A percentile compares a stretch with the other conserved stretches of the same genome.
Conservation (phyloP, 225 moss, liverwort and hornwort genomes). For the Antitrichia curtipendula region DNA sequence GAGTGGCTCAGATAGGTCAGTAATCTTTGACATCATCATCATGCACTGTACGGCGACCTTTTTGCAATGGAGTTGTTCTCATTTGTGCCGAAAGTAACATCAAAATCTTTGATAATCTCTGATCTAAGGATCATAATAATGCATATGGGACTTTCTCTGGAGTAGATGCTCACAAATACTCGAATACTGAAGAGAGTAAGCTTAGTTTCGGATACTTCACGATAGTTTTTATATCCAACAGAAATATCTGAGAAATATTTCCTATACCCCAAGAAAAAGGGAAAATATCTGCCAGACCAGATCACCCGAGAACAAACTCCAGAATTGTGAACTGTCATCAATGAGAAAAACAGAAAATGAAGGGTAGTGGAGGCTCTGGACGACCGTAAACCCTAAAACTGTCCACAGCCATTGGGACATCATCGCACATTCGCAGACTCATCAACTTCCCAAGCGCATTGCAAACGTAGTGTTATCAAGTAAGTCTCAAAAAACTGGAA, state of each 20-base stretch:
- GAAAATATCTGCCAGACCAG: background rate
- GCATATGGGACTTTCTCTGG: background rate
- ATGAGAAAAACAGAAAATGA: background rate
- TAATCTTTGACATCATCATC: background rate
- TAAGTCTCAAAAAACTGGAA: background rate
- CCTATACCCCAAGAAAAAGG: background rate
- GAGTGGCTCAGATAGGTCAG: background rate
- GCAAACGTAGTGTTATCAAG: background rate
- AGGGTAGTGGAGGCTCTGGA: background rate
- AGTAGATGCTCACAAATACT: background rate
- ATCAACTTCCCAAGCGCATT: background rate
- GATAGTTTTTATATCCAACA: too few relatives aligned
- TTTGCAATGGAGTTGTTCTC: background rate
- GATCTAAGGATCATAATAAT: background rate
- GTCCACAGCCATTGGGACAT: background rate
- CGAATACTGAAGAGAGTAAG: background rate
- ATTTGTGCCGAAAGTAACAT: too few relatives aligned
- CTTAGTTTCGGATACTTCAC: background rate
- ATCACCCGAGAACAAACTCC: background rate
- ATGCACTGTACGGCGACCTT: background rate
- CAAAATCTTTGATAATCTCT: too few relatives aligned
- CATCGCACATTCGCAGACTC: background rate
- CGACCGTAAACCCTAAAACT: background rate
- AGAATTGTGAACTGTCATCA: background rate
- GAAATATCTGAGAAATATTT: background rate